phyloP scores from a whole-genome alignment of 2,329 filamentous ascomycete genomes.

The Acephala macrosclerotiorum region DNA sequence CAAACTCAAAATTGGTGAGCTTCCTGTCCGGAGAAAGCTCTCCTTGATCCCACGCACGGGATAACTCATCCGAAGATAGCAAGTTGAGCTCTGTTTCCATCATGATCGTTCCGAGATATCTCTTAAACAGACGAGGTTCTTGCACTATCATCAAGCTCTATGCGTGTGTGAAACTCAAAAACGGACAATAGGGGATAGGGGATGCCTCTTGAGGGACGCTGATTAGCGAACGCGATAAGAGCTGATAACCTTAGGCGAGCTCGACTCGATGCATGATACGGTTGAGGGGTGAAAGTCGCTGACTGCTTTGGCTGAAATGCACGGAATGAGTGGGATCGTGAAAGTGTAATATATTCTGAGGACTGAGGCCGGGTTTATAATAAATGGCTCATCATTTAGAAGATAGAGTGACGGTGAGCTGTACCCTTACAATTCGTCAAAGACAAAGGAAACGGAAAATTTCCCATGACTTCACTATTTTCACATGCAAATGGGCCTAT shows the following conservation, averaged over 20 bases:
- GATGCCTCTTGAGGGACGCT: conserved; percentile 2
- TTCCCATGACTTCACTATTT: neutral
- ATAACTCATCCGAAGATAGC: neutral
- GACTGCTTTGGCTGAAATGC: conserved; percentile 2
- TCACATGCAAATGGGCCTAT: conserved; percentile 16
- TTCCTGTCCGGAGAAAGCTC: neutral
- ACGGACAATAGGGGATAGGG: neutral
- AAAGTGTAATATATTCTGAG: neutral
- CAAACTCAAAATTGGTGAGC: conserved; percentile 1
- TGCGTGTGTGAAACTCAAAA: neutral
- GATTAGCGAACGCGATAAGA: conserved; percentile 7
- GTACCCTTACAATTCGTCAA: neutral
- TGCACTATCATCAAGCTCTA: neutral
- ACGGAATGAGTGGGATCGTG: neutral
- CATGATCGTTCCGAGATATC: neutral
- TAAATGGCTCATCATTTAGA: neutral
- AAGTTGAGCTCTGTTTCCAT: neutral
- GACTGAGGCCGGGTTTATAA: neutral
- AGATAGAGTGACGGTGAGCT: neutral
- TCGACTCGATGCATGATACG: neutral
- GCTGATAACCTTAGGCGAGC: conserved; percentile 9
- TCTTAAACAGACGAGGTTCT: neutral
- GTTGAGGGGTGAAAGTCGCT: neutral
- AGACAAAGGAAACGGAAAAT: neutral
- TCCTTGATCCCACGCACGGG: neutral